Conservation (phyloP, 108 stramenopile genomes). For the Epipyxis sp. region DNA sequence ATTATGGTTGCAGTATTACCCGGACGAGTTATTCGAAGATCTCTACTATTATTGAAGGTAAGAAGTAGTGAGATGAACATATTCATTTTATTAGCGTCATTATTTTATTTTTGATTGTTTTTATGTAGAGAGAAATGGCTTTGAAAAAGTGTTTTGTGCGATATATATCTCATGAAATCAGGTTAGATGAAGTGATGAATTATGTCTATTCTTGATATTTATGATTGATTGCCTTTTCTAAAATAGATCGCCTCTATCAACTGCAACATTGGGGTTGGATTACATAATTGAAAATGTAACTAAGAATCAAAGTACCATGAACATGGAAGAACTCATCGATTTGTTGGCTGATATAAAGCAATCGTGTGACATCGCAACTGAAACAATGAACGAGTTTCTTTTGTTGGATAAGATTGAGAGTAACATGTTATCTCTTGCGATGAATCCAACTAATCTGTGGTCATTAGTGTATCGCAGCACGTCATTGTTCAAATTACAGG, state of each 20-base stretch:
- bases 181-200: no score
- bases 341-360: background rate
- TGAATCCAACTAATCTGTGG: background rate
- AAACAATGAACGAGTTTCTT: background rate
- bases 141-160: slow-evolving; percentile 7
- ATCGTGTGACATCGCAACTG: background rate
- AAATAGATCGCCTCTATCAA: background rate
- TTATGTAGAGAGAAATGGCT: background rate
- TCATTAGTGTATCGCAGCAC: background rate
- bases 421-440: background rate
- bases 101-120: background rate
- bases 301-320: background rate
- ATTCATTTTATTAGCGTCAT: no score
- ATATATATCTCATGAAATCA: slow-evolving; percentile 3
- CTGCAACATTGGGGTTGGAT: background rate
- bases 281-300: background rate
- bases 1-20: background rate
- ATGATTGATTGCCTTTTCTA: no score
- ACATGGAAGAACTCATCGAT: no score
- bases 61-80: no score
- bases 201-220: no score
- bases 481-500: background rate
- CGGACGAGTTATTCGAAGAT: slow-evolving; percentile 6
- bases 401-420: slow-evolving; percentile 8
- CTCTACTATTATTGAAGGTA: background rate